A percentile compares a stretch with the other conserved stretches of the same genome.
Evolutionary conservation across 2,329 filamentous ascomycete genomes (phyloP).

Genomic region (Allantophomopsis cytisporea): DNA sequence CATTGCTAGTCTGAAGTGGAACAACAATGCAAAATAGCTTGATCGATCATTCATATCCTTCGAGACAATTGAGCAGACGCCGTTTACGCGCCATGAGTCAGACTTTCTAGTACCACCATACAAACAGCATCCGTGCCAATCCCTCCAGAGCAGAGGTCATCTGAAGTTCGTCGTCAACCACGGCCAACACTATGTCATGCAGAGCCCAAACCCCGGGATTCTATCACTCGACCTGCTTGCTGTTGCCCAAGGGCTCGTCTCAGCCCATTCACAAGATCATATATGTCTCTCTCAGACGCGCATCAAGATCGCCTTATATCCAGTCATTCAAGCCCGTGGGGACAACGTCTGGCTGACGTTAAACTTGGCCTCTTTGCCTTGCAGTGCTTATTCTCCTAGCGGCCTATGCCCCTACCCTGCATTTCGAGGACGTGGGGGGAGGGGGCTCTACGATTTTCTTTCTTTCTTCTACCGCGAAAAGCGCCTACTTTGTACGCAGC

Average conservation of each 20-base stretch:
- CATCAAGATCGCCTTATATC: background rate
- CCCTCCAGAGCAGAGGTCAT: too few species aligned
- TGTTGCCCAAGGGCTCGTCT: slow-evolving; percentile 1
- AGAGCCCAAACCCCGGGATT: background rate
- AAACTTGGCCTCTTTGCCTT: background rate
- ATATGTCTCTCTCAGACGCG: too few species aligned
- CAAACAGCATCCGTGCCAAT: background rate
- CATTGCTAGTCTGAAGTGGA: too few species aligned
- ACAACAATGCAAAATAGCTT: too few species aligned
- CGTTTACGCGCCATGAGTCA: too few species aligned
- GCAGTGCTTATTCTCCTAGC: background rate
- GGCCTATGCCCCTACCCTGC: too few species aligned
- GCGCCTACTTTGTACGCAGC: background rate
- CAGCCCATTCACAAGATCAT: background rate
- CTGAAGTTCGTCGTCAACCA: background rate
- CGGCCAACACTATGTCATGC: background rate
- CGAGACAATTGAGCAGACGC: too few species aligned
- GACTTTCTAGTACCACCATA: too few species aligned
- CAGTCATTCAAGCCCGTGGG: slow-evolving; percentile 2
- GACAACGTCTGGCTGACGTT: slow-evolving; percentile 1
- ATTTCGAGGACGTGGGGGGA: too few species aligned
- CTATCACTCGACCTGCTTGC: background rate
- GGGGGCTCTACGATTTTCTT: background rate
- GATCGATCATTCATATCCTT: too few species aligned
- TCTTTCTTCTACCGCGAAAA: too few species aligned